A percentile compares a stretch with the other conserved stretches of the same genome.
phyloP scores from a whole-genome alignment of 306 rosid species.

The Trifolium fragiferum region DNA sequence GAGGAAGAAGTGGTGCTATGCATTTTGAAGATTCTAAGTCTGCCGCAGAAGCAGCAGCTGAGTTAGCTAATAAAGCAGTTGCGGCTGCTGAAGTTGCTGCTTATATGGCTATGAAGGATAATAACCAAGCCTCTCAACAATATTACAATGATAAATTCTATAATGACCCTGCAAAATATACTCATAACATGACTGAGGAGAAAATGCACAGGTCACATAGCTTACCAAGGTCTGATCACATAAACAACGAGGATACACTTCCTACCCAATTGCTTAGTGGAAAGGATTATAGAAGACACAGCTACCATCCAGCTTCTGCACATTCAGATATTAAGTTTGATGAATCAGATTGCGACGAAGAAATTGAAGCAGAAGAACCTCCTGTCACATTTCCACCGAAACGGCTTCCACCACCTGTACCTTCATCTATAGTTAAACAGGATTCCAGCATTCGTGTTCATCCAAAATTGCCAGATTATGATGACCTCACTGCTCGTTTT shows the following conservation, averaged over 20 bases:
- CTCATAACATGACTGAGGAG: slow-evolving; percentile 45
- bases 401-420: slow-evolving; percentile 63
- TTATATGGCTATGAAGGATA: slow-evolving; percentile 73
- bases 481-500: slow-evolving; percentile 83
- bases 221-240: slow-evolving; percentile 54
- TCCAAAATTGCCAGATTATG: slow-evolving; percentile 91
- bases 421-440: slow-evolving; percentile 50
- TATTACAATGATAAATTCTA: slow-evolving; percentile 31
- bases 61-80: slow-evolving; percentile 79
- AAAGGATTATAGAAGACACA: slow-evolving; percentile 64
- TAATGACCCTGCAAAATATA: slow-evolving; percentile 37
- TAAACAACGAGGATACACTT: slow-evolving; percentile 44
- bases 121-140: slow-evolving; percentile 44
- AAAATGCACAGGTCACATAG: slow-evolving; percentile 50
- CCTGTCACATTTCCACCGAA: slow-evolving; percentile 58
- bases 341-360: slow-evolving; percentile 85
- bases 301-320: slow-evolving; percentile 64
- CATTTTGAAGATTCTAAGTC: slow-evolving; percentile 63
- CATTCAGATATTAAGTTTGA: slow-evolving; percentile 77
- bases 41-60: slow-evolving; percentile 94
- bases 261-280: slow-evolving; percentile 40
- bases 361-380: slow-evolving; percentile 60
- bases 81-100: slow-evolving; percentile 98
- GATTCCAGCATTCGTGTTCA: slow-evolving; percentile 62
- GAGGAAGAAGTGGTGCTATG: slow-evolving; percentile 45